phyloP scores from a whole-genome alignment of 306 rosid genomes.

The Cucurbita ficifolia region DNA sequence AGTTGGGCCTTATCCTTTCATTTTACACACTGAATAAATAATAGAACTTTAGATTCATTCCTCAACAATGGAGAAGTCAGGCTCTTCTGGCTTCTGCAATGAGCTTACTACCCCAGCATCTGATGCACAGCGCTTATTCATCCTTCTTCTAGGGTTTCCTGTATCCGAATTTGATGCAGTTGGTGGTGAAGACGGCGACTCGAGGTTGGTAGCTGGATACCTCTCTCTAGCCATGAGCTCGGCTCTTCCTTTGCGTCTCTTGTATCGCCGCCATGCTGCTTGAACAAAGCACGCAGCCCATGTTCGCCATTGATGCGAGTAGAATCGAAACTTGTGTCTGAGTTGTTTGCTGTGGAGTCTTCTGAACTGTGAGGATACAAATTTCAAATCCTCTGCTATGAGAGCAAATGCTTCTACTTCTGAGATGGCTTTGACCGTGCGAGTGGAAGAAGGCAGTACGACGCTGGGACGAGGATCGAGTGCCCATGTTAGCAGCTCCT shows the following conservation, averaged over 20 bases:
- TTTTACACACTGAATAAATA: neutral
- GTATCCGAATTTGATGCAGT: conserved; percentile 11
- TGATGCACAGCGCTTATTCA: conserved; percentile 20
- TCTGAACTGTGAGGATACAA: conserved; percentile 77
- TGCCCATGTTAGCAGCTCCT: conserved; percentile 90
- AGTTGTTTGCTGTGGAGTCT: conserved; percentile 73
- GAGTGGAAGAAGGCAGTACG: conserved; percentile 65
- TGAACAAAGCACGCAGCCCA: conserved; percentile 86
- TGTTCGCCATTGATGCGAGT: conserved; percentile 87
- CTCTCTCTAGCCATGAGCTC: conserved; percentile 35
- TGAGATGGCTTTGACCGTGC: conserved; percentile 64
- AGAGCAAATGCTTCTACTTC: conserved; percentile 96
- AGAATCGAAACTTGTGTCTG: conserved; percentile 62
- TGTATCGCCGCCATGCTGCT: conserved; percentile 66
- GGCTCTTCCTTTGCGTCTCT: conserved; percentile 43
- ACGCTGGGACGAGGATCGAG: conserved; percentile 64
- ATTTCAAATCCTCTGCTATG: conserved; percentile 74
- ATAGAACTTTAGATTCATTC: neutral
- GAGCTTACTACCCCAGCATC: conserved; percentile 38
- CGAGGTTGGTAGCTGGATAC: conserved; percentile 3
- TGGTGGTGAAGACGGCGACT: conserved; percentile 15
- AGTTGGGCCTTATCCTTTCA: neutral
- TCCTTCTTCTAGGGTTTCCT: conserved; percentile 24
- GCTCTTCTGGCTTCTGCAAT: conserved; percentile 69
- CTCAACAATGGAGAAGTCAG: conserved; percentile 39